Conservation (phyloP, 2,329 filamentous ascomycete species). For the Paecilomyces fulvus region DNA sequence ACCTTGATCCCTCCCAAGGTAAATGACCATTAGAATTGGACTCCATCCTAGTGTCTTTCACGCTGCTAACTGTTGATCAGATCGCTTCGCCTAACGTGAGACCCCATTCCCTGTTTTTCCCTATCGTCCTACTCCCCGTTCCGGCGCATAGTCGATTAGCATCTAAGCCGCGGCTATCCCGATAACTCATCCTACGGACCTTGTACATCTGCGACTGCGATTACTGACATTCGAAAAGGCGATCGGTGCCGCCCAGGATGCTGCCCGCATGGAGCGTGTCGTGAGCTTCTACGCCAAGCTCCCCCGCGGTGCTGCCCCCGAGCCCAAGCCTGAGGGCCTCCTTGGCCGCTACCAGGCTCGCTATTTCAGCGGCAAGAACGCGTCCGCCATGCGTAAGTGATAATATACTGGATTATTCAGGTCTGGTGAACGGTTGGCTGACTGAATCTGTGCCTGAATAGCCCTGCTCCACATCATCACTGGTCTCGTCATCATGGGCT, state of each 20-base stretch:
- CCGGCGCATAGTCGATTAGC: background rate
- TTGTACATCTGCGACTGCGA: background rate
- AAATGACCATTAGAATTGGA: conserved; percentile 22
- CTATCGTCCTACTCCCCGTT: background rate
- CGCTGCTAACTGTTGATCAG: conserved; percentile 32
- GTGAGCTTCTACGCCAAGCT: conserved; percentile 99
- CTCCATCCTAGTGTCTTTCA: conserved; percentile 8
- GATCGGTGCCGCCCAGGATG: conserved; percentile 90
- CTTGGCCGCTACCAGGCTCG: conserved; percentile 75
- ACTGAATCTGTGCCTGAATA: conserved; percentile 33
- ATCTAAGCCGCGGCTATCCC: background rate
- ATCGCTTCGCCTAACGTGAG: conserved; percentile 35
- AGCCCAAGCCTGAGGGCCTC: conserved; percentile 71
- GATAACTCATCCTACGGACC: background rate
- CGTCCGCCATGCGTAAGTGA: conserved; percentile 74
- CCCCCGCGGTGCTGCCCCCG: conserved; percentile 81
- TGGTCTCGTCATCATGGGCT: conserved; percentile 71
- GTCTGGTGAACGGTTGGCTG: background rate
- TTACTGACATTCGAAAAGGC: conserved; percentile 53
- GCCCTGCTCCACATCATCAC: conserved; percentile 82
- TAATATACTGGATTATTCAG: background rate
- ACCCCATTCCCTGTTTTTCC: conserved; percentile 4
- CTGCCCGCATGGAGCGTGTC: conserved; percentile 93
- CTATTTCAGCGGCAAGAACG: conserved; percentile 86
- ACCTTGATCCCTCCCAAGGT: conserved; percentile 99